Conservation (phyloP, 441 rosid species). For the Euphorbia schlechtendalii region DNA sequence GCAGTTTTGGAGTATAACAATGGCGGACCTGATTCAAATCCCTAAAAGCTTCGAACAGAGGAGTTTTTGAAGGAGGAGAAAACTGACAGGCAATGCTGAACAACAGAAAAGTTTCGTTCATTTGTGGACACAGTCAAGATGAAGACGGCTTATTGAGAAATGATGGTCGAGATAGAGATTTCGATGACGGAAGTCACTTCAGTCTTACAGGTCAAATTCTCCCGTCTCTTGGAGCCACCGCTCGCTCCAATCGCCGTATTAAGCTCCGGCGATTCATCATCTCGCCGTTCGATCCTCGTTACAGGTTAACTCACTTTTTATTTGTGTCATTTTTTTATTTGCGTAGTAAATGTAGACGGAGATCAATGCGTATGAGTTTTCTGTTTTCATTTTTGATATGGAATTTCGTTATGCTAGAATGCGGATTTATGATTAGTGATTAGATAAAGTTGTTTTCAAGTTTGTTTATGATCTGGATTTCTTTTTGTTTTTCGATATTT, state of each 20-base stretch:
- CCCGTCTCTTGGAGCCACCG: slow-evolving; percentile 68
- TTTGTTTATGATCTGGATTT: too few relatives aligned
- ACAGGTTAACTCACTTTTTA: slow-evolving; percentile 33
- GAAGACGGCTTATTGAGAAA: background rate
- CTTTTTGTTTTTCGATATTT: background rate
- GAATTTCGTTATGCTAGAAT: background rate
- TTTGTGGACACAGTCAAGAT: slow-evolving; percentile 11
- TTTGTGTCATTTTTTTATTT: background rate
- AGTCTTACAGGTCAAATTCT: slow-evolving; percentile 55
- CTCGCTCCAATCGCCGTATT: slow-evolving; percentile 28
- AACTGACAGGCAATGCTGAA: background rate
- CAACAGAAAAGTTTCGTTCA: slow-evolving; percentile 9
- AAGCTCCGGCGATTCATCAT: slow-evolving; percentile 49
- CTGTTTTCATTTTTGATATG: too few relatives aligned
- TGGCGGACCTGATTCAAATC: background rate
- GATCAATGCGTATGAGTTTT: background rate
- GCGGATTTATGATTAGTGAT: too few relatives aligned
- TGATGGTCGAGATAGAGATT: slow-evolving; percentile 10
- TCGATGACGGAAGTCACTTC: slow-evolving; percentile 37
- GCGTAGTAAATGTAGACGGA: background rate
- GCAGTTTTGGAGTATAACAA: background rate
- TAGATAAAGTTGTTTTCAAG: too few relatives aligned
- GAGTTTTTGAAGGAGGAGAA: too few relatives aligned
- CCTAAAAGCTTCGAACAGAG: background rate
- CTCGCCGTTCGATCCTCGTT: slow-evolving; percentile 63